Base-by-base conservation (phyloP, 768 basidiomycete genomes). In the Boletus subcaerulescens region DNA sequence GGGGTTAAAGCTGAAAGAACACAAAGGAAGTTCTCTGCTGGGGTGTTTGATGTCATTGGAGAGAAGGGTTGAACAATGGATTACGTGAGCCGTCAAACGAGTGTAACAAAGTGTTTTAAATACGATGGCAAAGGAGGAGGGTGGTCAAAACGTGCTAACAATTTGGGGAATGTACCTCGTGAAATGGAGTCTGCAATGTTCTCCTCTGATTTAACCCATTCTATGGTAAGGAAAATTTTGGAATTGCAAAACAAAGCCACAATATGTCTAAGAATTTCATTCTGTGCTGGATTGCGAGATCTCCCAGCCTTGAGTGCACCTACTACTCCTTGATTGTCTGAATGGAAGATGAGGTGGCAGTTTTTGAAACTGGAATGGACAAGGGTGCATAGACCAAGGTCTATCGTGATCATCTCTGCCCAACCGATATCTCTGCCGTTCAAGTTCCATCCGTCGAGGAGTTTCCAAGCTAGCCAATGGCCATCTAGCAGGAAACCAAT, bases 321-420 rank as follows among this genome's bases (percentile, higher is more conserved):
- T 0, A 81, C 67, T 0, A 78, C 74, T 0, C 74, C 75, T 8
- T 59, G 33, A 53, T 80, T 79, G 56, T 81, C 77, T 0, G 75
- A 78, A 7, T 68, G 66, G 1, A 81, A 50, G 0, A 54, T 41
- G 6, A 77, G 42, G 20, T 66, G 67, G 6, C 56, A 60, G 6
- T 67, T 56, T 0, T 3, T 5, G 32, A 65, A 58, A 2, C 67
- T 65, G 0, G 64, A 45, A 0, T 70, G 56, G 7, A 48, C 17
- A 0, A 41, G 22, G 1, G 35, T 44, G 13, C 32, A 3, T 1
- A 48, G 26, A 13, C 33, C 41, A 3, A 51, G 8, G 12, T 51
- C 33, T 1, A 51, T n/a, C 8, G 42, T 33, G 1, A 44, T 33
- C 50, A 50, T 51, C 17, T 51, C 33, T 0, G 42, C 50, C 50